Evolutionary conservation across 768 basidiomycete species (phyloP).

Genomic region (Serendipita vermifera): DNA sequence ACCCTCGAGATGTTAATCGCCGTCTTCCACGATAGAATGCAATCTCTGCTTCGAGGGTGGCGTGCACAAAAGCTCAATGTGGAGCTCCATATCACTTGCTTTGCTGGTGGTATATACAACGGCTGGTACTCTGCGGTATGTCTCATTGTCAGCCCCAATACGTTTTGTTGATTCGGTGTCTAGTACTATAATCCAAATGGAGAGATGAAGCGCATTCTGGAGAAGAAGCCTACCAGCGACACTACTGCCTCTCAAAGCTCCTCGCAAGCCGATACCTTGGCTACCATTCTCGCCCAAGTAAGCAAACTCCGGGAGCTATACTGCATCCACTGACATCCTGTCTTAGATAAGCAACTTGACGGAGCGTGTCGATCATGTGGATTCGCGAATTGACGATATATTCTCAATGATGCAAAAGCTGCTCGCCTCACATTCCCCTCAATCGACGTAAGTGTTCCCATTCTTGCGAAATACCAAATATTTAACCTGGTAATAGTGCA

Average conservation of each 20-base stretch:
- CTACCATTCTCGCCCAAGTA: neutral
- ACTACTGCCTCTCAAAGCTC: neutral
- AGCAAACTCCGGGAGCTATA: neutral
- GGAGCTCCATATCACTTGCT: slow-evolving; percentile 9
- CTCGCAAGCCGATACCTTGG: neutral
- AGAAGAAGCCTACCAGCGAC: neutral
- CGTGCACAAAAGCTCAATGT: slow-evolving; percentile 6
- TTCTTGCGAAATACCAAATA: too few species aligned
- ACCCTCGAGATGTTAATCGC: neutral
- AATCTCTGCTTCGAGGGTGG: slow-evolving; percentile 3
- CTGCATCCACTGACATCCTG: neutral
- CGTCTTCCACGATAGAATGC: slow-evolving; percentile 7
- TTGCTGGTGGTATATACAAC: slow-evolving; percentile 4
- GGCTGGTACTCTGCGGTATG: slow-evolving; percentile 6
- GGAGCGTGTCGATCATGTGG: neutral
- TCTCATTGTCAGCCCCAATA: neutral
- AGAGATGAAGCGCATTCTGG: neutral
- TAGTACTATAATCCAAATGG: slow-evolving; percentile 2
- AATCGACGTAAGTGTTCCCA: too few species aligned
- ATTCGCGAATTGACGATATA: neutral
- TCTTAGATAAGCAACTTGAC: neutral
- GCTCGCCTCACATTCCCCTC: too few species aligned
- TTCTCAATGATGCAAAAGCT: neutral
- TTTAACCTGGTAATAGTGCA: too few species aligned
- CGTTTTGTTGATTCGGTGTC: neutral